Percentiles rank a stretch among this genome's conserved stretches.
Evolutionary conservation across 345 rosid genomes (phyloP).

Genomic region (Odontarrhena argentea): DNA sequence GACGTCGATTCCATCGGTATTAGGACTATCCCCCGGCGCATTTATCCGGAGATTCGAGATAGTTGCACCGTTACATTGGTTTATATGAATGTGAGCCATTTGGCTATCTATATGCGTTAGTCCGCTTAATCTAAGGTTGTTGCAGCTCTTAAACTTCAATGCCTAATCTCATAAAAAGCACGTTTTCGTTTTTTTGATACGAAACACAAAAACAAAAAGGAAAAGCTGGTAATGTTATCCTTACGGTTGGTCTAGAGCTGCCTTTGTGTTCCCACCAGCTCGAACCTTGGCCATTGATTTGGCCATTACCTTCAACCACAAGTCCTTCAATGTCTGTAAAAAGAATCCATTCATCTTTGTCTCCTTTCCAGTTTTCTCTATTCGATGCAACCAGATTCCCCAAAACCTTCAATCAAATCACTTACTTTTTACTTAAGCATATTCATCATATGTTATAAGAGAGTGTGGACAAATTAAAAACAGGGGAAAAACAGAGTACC

Average conservation of each 20-base stretch:
- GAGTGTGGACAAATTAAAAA: not conserved
- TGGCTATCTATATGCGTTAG: slow-evolving; percentile 42
- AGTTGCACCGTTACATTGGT: slow-evolving; percentile 36
- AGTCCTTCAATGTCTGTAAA: slow-evolving; percentile 40
- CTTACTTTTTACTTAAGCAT: not conserved
- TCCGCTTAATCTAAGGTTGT: slow-evolving; percentile 40
- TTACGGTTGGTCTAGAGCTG: slow-evolving; percentile 42
- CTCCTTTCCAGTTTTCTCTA: slow-evolving; percentile 39
- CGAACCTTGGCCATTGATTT: slow-evolving; percentile 48
- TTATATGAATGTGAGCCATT: slow-evolving; percentile 44
- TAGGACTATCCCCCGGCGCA: slow-evolving; percentile 48
- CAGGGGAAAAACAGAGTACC: slow-evolving; percentile 40
- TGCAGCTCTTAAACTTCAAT: slow-evolving; percentile 42
- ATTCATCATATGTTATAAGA: not conserved
- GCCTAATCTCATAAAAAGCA: slow-evolving; percentile 32
- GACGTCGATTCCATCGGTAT: slow-evolving; percentile 48
- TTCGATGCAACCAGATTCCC: slow-evolving; percentile 47
- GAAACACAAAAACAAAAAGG: not conserved
- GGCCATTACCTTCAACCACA: slow-evolving; percentile 39
- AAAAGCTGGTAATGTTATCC: not conserved
- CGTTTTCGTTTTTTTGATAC: not conserved
- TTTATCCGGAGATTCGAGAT: slow-evolving; percentile 39
- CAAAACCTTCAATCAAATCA: slow-evolving; percentile 35
- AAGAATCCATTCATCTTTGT: slow-evolving; percentile 39
- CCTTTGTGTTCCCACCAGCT: slow-evolving; percentile 49